A percentile compares a stretch with the other conserved stretches of the same genome.
Evolutionary conservation across 148 eudicot genomes (phyloP).

Genomic region (Amaranthus palmeri): DNA sequence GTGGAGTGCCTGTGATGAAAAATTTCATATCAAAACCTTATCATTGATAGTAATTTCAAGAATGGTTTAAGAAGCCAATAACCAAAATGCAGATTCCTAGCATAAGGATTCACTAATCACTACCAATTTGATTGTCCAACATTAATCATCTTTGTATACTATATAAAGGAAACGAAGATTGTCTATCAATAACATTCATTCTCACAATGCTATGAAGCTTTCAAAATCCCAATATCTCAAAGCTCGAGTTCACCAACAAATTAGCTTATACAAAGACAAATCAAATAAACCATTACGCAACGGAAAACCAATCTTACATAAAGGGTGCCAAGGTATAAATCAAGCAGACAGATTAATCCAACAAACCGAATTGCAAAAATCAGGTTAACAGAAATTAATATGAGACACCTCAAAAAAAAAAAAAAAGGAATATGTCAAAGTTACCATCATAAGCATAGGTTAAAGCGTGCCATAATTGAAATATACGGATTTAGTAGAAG

Average conservation of each 20-base stretch:
- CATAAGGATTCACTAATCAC: neutral
- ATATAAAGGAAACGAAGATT: neutral
- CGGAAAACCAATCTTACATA: neutral
- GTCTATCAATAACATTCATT: neutral
- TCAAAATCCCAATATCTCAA: neutral
- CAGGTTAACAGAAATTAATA: neutral
- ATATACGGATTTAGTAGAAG: neutral
- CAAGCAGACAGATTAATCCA: neutral
- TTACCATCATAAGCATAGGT: conserved; percentile 4
- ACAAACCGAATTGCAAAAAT: neutral
- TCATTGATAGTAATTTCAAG: neutral
- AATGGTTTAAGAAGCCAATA: neutral
- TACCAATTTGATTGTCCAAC: neutral
- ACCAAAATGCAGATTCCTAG: neutral
- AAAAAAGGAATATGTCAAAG: neutral
- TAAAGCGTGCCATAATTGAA: neutral
- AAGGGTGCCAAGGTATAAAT: neutral
- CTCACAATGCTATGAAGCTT: neutral
- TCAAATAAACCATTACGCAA: neutral
- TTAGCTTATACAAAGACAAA: neutral
- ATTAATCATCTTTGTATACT: neutral
- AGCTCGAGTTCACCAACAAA: neutral
- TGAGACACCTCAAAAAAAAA: neutral
- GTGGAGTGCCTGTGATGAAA: conserved; percentile 76
- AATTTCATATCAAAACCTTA: conserved; percentile 15